Evolutionary conservation across 2,329 filamentous ascomycete genomes (phyloP).

Genomic region (Clarireedia paspali): DNA sequence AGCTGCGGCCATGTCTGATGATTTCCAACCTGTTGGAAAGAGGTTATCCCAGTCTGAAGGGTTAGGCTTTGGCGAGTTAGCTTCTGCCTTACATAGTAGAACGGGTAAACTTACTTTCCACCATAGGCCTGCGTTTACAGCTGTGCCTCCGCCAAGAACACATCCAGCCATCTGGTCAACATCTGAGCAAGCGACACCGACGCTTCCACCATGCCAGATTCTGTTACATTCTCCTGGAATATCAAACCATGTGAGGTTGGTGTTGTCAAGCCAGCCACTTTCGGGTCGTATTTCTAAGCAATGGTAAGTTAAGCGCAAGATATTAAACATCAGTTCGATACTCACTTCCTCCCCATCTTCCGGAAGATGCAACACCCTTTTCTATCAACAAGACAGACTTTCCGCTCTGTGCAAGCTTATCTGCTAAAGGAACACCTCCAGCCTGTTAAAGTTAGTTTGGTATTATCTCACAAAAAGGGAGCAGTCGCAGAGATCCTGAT

Average conservation of each 20-base stretch:
- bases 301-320: conserved; percentile 6
- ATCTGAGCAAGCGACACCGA: conserved; percentile 54
- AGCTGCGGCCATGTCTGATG: conserved; percentile 50
- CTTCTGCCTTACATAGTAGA: neutral
- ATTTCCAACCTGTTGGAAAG: conserved; percentile 66
- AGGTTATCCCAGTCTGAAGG: conserved; percentile 62
- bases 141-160: conserved; percentile 51
- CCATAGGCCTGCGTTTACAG: conserved; percentile 60
- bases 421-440: conserved; percentile 47
- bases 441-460: conserved; percentile 21
- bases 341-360: conserved; percentile 50
- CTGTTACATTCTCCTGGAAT: conserved; percentile 65
- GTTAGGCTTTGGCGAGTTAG: conserved; percentile 39
- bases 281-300: conserved; percentile 21
- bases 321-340: conserved; percentile 1
- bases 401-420: conserved; percentile 52
- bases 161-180: conserved; percentile 69
- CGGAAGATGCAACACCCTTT: conserved; percentile 53
- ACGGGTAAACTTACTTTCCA: conserved; percentile 41
- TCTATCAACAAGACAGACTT: conserved; percentile 58
- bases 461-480: neutral
- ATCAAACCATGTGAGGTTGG: conserved; percentile 61
- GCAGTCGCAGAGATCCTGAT: neutral
- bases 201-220: conserved; percentile 37
- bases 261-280: conserved; percentile 51